phyloP scores from a whole-genome alignment of 2,329 filamentous ascomycete species.

The Verticillium klebahnii region DNA sequence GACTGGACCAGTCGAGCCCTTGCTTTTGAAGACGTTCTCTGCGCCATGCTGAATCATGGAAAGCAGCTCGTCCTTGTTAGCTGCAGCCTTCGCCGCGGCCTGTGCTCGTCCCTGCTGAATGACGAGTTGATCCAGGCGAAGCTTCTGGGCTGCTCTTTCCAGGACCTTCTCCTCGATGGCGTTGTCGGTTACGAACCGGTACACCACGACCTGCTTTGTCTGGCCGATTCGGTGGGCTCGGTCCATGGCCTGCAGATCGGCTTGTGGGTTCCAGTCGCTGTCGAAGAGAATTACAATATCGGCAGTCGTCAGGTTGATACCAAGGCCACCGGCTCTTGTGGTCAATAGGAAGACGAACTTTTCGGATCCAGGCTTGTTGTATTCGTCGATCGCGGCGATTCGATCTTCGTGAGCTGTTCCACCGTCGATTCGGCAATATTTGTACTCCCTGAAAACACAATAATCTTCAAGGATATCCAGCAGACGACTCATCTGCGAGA shows the following conservation, averaged over 20 bases:
- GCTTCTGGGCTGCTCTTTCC: slow-evolving; percentile 92
- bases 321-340: slow-evolving; percentile 89
- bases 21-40: slow-evolving; percentile 82
- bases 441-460: slow-evolving; percentile 89
- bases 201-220: slow-evolving; percentile 96
- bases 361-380: slow-evolving; percentile 93
- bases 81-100: slow-evolving; percentile 81
- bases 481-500: slow-evolving; percentile 98
- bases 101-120: slow-evolving; percentile 97
- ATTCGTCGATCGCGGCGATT: slow-evolving; percentile 95
- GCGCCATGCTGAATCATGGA: slow-evolving; percentile 99
- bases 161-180: slow-evolving; percentile 98
- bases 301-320: slow-evolving; percentile 92
- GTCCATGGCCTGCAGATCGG: slow-evolving; percentile 98
- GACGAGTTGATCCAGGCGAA: slow-evolving; percentile 92
- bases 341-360: slow-evolving; percentile 96
- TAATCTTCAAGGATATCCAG: slow-evolving; percentile 98
- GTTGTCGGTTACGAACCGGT: slow-evolving; percentile 95
- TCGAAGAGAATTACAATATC: slow-evolving; percentile 97
- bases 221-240: slow-evolving; percentile 97
- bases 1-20: slow-evolving; percentile 59
- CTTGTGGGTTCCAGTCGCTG: slow-evolving; percentile 98
- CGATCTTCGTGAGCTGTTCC: slow-evolving; percentile 96
- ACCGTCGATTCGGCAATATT: slow-evolving; percentile 97
- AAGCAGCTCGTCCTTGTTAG: slow-evolving; percentile 92